Evolutionary conservation across 805 yeast species (phyloP).

Genomic region (Wickerhamomyces alni): DNA sequence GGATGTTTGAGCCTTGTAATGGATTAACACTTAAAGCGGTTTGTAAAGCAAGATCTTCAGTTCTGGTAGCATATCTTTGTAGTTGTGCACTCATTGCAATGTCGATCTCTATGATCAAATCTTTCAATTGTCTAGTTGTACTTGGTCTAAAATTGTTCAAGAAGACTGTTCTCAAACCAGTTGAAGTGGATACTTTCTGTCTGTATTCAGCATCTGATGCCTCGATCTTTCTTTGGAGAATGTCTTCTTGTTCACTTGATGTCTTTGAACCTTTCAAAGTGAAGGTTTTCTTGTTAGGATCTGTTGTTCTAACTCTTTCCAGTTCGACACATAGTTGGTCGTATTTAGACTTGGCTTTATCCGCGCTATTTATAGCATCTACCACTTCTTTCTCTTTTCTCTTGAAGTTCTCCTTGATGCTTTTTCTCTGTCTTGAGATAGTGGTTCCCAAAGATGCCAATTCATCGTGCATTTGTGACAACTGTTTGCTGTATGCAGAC

Average conservation of each 20-base stretch:
- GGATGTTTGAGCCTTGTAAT: constrained; percentile 42
- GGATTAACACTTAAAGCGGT: constrained; percentile 83
- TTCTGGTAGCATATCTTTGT: constrained; percentile 82
- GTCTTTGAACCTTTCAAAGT: constrained; percentile 75
- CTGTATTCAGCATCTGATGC: constrained; percentile 84
- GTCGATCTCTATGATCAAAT: constrained; percentile 80
- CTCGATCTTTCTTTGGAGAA: constrained; percentile 71
- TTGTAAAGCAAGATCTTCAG: constrained; percentile 77
- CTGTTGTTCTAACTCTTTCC: constrained; percentile 73
- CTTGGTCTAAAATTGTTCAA: constrained; percentile 72
- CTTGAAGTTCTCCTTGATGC: constrained; percentile 74
- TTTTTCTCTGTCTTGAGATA: constrained; percentile 67
- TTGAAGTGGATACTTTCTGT: constrained; percentile 66
- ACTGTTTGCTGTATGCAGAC: constrained; percentile 67
- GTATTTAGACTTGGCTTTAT: constrained; percentile 79
- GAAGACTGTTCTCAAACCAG: constrained; percentile 67
- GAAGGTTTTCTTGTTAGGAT: constrained; percentile 79
- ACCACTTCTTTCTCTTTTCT: constrained; percentile 77
- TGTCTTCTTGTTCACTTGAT: constrained; percentile 84
- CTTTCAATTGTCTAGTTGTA: constrained; percentile 62
- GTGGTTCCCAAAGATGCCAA: constrained; percentile 63
- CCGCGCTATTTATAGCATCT: constrained; percentile 80
- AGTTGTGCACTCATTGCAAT: constrained; percentile 84
- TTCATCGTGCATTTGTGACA: constrained; percentile 84
- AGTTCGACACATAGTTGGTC: constrained; percentile 78